A percentile compares a stretch with the other conserved stretches of the same genome.
Conservation (phyloP, 179 eudicot genomes). For the Gypsophila paniculata region DNA sequence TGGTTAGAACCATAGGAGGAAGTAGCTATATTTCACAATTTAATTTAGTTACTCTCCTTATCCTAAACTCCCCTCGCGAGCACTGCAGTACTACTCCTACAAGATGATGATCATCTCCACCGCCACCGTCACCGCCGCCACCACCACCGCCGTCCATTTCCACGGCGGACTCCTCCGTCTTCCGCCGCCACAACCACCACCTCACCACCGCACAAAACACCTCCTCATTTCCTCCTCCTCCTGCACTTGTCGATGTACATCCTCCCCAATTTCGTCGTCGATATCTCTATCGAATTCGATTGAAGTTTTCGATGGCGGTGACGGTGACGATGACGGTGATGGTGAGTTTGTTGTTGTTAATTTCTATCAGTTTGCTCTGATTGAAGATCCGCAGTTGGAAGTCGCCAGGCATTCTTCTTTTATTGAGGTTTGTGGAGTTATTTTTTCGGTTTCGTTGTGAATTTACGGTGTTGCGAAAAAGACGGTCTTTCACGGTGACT, state of each 20-base stretch:
- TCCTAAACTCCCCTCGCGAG: no score
- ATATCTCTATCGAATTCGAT: background rate
- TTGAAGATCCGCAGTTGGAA: slow-evolving; percentile 60
- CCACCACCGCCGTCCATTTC: background rate
- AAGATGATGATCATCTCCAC: background rate
- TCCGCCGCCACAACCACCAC: background rate
- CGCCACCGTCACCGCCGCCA: background rate
- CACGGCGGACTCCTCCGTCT: background rate
- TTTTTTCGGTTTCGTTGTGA: no score
- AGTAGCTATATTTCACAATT: no score
- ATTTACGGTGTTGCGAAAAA: no score
- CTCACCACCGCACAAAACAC: background rate
- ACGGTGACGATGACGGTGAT: background rate
- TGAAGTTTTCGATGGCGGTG: background rate
- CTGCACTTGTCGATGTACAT: background rate
- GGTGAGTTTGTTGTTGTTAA: slow-evolving; percentile 59
- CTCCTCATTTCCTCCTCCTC: background rate
- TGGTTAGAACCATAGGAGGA: no score
- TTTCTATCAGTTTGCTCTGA: slow-evolving; percentile 54
- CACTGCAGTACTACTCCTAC: no score
- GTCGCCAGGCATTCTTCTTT: slow-evolving; percentile 62
- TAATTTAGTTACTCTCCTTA: no score
- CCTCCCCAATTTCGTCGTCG: slow-evolving; percentile 6
- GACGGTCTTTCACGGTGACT: no score
- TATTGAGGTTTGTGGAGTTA: slow-evolving; percentile 43